Evolutionary conservation across 495 filamentous ascomycete genomes (phyloP).

Genomic region (Aspergillus baeticus): DNA sequence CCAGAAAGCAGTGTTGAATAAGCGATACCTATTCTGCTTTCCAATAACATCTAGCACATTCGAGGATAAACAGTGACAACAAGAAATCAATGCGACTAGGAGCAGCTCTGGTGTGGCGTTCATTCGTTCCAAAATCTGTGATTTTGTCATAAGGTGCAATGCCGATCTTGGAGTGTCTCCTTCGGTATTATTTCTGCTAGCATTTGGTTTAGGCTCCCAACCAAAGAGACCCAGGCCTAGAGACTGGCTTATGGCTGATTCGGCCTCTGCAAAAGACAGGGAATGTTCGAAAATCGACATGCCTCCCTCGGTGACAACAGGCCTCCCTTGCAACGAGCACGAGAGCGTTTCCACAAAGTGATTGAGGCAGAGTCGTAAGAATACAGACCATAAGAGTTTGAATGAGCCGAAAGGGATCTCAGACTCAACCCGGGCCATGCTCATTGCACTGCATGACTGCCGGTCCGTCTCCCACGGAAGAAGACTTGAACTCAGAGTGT

Average conservation of each 20-base stretch:
- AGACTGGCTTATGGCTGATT: conserved; percentile 75
- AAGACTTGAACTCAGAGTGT: conserved; percentile 64
- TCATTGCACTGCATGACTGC: conserved; percentile 67
- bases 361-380: conserved; percentile 74
- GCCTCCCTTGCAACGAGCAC: conserved; percentile 85
- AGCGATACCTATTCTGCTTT: conserved; percentile 71
- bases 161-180: conserved; percentile 25
- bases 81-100: conserved; percentile 80
- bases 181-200: conserved; percentile 20
- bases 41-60: conserved; percentile 78
- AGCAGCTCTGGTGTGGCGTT: conserved; percentile 91
- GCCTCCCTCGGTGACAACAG: conserved; percentile 77
- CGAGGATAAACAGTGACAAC: conserved; percentile 83
- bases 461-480: conserved; percentile 67
- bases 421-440: conserved; percentile 63
- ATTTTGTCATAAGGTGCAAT: conserved; percentile 40
- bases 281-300: conserved; percentile 98
- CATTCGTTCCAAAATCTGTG: conserved; percentile 51
- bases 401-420: conserved; percentile 66
- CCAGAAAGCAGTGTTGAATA: conserved; percentile 86
- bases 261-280: conserved; percentile 92
- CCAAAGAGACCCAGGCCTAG: conserved; percentile 70
- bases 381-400: conserved; percentile 83
- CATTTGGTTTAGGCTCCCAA: conserved; percentile 34
- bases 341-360: conserved; percentile 86